Evolutionary conservation across 1,139 yeast species (phyloP), one percentile per base, ranked within the genome.

Genomic region (Kazachstania sp.): DNA sequence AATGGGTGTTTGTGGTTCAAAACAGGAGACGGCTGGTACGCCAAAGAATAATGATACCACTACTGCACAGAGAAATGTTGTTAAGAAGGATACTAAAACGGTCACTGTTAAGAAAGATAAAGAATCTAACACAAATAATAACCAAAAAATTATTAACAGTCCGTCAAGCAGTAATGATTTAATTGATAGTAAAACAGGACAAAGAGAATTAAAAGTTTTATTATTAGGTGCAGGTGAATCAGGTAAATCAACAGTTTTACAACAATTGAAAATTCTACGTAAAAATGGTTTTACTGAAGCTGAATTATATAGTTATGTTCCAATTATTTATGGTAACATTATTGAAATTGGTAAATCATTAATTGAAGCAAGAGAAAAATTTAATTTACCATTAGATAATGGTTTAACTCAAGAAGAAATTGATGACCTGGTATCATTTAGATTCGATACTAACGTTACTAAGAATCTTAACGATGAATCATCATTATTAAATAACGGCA

Each of bases 161-260:
- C 18, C 36, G 18, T 15, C 18, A 32, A 13, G n/a, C 15, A 15
- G 15, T 19, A 19, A 20, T 20, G 29, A 23, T 20, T 13, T 31
- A 32, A 43, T 20, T 36, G 19, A 18, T 36, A 36, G 9, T 11
- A 31, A 15, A 3, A 19, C 15, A 9, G 29, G n/a, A 20, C 29
- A n/a, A 32, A 26, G 18, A 49, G 80, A 77, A 52, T 77, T 81
- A 32, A 83, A 83, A 60, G 78, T 82, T 39, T 67, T 84, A 36
- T 68, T 84, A 39, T 67, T 84, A 46, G 94, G 94, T 7, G 80
- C 90, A 0, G 94, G 92, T 26, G 94, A 84, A 60, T 77, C 84
- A 57, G 92, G 92, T 15, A 83, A 83, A 59, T 81, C 88, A 3
- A 83, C 92, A 4, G 79, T 83, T 43, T 76, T 83, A 44, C 84